phyloP scores from a whole-genome alignment of 2,329 filamentous ascomycete genomes.

The Emergomyces africanus region DNA sequence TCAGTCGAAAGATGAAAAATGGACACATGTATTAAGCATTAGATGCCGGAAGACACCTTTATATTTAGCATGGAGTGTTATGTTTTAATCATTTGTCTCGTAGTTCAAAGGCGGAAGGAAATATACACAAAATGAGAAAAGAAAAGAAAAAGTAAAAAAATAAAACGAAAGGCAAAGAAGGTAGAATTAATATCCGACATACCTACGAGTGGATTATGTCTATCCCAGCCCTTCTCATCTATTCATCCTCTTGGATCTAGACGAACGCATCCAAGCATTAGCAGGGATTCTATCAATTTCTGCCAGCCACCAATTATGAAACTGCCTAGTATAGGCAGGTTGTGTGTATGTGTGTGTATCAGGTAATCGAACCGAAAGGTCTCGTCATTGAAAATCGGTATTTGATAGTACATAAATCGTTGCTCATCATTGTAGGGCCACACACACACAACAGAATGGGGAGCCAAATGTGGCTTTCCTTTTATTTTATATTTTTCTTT shows the following conservation, averaged over 20 bases:
- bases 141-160: too few species aligned
- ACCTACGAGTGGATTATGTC: background rate
- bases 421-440: conserved; percentile 31
- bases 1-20: conserved; percentile 56
- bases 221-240: background rate
- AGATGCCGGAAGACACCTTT: conserved; percentile 35
- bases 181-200: too few species aligned
- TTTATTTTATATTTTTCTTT: too few species aligned
- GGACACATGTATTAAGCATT: conserved; percentile 45
- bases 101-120: background rate
- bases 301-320: background rate
- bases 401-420: conserved; percentile 37
- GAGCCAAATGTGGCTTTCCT: background rate
- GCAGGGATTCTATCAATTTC: background rate
- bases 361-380: conserved; percentile 27
- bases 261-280: background rate
- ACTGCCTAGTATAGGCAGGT: background rate
- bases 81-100: conserved; percentile 10
- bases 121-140: conserved; percentile 3
- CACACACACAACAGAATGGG: background rate
- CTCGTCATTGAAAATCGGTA: conserved; percentile 34
- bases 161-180: too few species aligned
- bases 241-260: background rate
- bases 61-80: conserved; percentile 53
- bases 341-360: background rate